These are phyloP conservation scores for Diaporthe helianthi DNA, from an alignment of 2,329 filamentous ascomycete species.

Conservation along the genomic window DNA sequence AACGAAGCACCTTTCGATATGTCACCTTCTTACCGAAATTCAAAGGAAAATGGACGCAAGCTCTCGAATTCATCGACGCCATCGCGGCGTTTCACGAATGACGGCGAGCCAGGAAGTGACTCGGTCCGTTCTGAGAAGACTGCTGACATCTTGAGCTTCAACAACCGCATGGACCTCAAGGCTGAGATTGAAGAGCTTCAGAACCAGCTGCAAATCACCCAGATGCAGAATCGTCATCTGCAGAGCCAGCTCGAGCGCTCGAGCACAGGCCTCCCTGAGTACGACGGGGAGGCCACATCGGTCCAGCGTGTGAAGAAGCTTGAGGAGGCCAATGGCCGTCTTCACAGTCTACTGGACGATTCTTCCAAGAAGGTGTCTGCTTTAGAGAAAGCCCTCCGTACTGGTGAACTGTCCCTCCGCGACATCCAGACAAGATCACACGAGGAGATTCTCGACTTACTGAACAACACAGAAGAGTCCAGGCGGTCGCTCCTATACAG, in stretches of 20 bases:
- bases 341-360: conserved; percentile 95
- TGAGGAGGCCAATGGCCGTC: conserved; percentile 86
- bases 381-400: conserved; percentile 84
- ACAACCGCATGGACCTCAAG: conserved; percentile 89
- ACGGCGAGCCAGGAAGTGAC: conserved; percentile 60
- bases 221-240: conserved; percentile 95
- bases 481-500: conserved; percentile 80
- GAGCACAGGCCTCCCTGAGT: conserved; percentile 66
- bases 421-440: conserved; percentile 94
- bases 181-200: conserved; percentile 90
- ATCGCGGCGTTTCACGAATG: conserved; percentile 71
- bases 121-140: conserved; percentile 86
- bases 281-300: conserved; percentile 78
- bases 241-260: conserved; percentile 82
- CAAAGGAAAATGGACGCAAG: conserved; percentile 60
- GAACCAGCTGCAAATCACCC: conserved; percentile 89
- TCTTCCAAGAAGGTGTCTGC: conserved; percentile 91
- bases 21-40: conserved; percentile 74
- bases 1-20: conserved; percentile 78
- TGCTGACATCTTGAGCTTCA: conserved; percentile 81
- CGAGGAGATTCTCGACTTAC: conserved; percentile 89
- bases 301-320: conserved; percentile 85
- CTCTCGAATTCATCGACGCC: conserved; percentile 82
- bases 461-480: conserved; percentile 92
- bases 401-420: conserved; percentile 85